Evolutionary conservation across 148 eudicot genomes (phyloP).

Genomic region (Nyssa sinensis): DNA sequence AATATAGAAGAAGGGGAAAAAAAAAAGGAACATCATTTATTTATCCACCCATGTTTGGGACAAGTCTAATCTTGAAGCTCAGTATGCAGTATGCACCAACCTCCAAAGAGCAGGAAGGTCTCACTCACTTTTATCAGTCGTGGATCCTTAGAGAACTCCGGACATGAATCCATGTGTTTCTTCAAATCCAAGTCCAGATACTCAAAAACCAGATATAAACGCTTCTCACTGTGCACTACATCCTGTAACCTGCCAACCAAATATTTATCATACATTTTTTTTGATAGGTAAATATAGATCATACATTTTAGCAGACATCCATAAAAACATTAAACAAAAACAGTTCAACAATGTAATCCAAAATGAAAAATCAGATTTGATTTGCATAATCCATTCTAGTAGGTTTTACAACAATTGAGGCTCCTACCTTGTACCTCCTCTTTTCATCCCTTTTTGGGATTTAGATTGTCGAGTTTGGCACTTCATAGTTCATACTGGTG

Average conservation of each 20-base stretch:
- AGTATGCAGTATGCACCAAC: conserved; percentile 3
- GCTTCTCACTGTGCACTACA: conserved; percentile 95
- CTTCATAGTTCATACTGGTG: background rate
- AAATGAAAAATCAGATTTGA: background rate
- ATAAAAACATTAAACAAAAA: background rate
- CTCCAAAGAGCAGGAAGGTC: conserved; percentile 23
- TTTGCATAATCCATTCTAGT: background rate
- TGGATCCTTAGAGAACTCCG: conserved; percentile 86
- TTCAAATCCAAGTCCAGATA: conserved; percentile 94
- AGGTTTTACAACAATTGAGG: background rate
- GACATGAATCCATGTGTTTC: conserved; percentile 96
- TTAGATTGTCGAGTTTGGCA: background rate
- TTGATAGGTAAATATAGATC: background rate
- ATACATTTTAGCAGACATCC: conserved; percentile 1
- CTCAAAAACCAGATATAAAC: conserved; percentile 94
- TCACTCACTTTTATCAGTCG: conserved; percentile 73
- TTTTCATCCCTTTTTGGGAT: background rate
- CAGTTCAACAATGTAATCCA: background rate
- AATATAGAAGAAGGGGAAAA: background rate
- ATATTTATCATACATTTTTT: background rate
- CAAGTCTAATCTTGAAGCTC: conserved; percentile 1
- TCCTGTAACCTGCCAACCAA: conserved; percentile 73
- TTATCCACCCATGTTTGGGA: background rate
- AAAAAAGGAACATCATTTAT: background rate
- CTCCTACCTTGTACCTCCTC: background rate